phyloP scores from a whole-genome alignment of 2,329 filamentous ascomycete genomes.

The Myriosclerotinia scirpicola region DNA sequence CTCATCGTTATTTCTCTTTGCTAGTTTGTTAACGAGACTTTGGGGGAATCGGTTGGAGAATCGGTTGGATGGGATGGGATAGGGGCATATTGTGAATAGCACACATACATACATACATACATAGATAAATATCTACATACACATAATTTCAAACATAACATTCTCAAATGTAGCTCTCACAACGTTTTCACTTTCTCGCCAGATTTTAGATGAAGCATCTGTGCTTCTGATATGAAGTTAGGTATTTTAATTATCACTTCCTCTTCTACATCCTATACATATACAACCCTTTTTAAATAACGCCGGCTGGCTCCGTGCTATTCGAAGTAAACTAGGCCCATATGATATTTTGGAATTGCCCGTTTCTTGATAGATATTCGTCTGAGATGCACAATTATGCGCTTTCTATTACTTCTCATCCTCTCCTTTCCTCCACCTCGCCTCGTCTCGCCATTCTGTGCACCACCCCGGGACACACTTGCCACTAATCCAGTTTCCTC shows the following conservation, averaged over 20 bases:
- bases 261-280: background rate
- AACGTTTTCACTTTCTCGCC: background rate
- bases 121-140: no score
- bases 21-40: background rate
- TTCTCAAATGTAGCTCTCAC: background rate
- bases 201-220: background rate
- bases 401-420: background rate
- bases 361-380: background rate
- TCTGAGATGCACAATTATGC: background rate
- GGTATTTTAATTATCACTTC: background rate
- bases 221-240: background rate
- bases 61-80: background rate
- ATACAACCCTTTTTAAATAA: slow-evolving; percentile 1
- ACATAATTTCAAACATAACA: background rate
- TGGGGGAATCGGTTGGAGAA: background rate
- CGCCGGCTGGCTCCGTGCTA: background rate
- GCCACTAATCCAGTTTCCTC: background rate
- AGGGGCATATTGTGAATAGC: background rate
- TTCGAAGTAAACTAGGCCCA: background rate
- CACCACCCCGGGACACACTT: background rate
- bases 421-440: background rate
- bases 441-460: background rate
- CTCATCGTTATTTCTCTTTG: background rate
- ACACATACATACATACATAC: background rate
- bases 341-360: background rate